phyloP scores from a whole-genome alignment of 495 filamentous ascomycete species.

The Xylaria intraflava region DNA sequence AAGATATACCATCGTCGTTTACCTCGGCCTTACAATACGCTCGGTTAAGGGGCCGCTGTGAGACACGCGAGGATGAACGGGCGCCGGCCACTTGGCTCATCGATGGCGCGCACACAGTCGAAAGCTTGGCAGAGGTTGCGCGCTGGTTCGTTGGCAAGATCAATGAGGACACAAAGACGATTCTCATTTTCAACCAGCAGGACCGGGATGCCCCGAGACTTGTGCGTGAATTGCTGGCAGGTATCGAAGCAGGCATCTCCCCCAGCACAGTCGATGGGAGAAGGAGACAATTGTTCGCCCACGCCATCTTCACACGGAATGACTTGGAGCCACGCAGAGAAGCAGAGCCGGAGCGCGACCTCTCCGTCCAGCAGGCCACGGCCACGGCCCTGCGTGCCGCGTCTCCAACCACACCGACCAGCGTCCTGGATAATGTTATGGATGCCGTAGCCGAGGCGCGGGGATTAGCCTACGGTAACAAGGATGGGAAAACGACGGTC shows the following conservation, averaged over 20 bases:
- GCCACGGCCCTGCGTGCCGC: constrained; percentile 19
- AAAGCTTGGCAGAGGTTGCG: constrained; percentile 65
- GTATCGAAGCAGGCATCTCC: constrained; percentile 2
- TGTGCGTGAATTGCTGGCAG: constrained; percentile 40
- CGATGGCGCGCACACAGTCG: constrained; percentile 84
- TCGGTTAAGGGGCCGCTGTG: constrained; percentile 66
- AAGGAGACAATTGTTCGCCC: constrained; percentile 20
- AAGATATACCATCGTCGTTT: constrained; percentile 38
- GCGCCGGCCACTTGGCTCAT: constrained; percentile 65
- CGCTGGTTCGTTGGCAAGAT: constrained; percentile 60
- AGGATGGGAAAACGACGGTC: constrained; percentile 22
- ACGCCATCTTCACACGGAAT: constrained; percentile 40
- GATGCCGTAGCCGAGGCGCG: constrained; percentile 25
- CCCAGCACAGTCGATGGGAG: not conserved
- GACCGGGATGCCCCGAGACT: constrained; percentile 65
- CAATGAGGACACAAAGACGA: constrained; percentile 9
- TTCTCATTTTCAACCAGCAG: constrained; percentile 94
- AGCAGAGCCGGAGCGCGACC: constrained; percentile 22
- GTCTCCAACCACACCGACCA: constrained; percentile 12
- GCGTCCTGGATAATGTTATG: constrained; percentile 21
- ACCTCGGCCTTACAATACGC: constrained; percentile 59
- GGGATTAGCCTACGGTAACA: not conserved
- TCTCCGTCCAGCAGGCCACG: constrained; percentile 29
- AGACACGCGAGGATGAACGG: constrained; percentile 48
- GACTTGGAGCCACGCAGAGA: constrained; percentile 20